Evolutionary conservation across 495 filamentous ascomycete genomes (phyloP).

Genomic region (Annulohypoxylon bovei): DNA sequence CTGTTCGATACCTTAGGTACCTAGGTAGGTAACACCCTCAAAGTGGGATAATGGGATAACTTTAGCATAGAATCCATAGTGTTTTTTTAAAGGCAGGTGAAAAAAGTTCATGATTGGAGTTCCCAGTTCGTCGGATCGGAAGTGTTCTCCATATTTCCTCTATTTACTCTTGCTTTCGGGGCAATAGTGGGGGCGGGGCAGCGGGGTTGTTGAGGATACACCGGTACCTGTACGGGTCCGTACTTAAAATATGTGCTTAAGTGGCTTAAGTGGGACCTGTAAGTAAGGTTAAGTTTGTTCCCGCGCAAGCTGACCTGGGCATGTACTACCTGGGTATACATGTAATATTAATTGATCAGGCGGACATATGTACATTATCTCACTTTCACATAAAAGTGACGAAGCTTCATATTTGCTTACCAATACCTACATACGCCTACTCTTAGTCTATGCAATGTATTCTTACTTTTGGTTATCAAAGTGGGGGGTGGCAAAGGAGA

Average conservation of each 20-base stretch:
- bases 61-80: too few species aligned
- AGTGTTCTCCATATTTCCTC: neutral
- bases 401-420: neutral
- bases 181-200: slow-evolving; percentile 6
- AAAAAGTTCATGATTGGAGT: neutral
- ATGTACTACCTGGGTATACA: neutral
- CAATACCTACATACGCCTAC: neutral
- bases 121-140: neutral
- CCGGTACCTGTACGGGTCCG: neutral
- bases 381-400: neutral
- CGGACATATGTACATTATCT: neutral
- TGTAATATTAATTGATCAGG: neutral
- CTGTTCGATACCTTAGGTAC: too few species aligned
- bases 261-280: too few species aligned
- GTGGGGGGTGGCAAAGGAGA: neutral
- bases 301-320: neutral
- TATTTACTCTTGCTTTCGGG: neutral
- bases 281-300: too few species aligned
- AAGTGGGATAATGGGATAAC: too few species aligned
- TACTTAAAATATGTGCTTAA: too few species aligned
- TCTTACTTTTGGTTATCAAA: neutral
- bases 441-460: neutral
- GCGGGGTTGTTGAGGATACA: neutral
- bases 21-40: too few species aligned
- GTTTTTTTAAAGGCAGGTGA: neutral